Evolutionary conservation across 805 yeast genomes (phyloP).

Genomic region (Pichia cabralensis): DNA sequence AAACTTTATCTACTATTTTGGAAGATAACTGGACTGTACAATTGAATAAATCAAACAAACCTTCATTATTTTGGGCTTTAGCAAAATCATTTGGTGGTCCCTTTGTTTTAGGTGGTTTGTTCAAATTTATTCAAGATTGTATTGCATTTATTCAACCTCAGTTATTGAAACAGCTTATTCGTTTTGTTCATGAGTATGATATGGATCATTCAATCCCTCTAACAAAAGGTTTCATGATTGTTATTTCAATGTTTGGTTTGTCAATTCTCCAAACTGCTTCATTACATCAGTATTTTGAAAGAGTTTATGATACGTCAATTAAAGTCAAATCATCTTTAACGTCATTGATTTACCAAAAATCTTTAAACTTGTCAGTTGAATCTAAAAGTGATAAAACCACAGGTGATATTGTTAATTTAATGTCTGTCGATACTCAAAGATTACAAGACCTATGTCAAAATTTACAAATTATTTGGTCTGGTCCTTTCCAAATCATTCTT

Average conservation of each 20-base stretch:
- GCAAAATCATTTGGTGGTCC: constrained; percentile 63
- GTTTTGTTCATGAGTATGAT: constrained; percentile 43
- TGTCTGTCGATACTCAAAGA: constrained; percentile 91
- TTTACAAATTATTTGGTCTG: constrained; percentile 80
- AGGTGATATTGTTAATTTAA: constrained; percentile 88
- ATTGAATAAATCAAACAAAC: constrained; percentile 22
- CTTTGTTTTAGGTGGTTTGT: constrained; percentile 61
- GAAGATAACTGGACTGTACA: constrained; percentile 54
- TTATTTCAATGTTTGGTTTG: constrained; percentile 61
- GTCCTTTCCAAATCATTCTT: constrained; percentile 77
- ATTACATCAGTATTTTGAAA: constrained; percentile 70
- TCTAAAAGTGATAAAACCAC: constrained; percentile 63
- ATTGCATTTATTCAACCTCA: constrained; percentile 86
- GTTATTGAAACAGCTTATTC: constrained; percentile 55
- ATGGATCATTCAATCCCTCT: constrained; percentile 45
- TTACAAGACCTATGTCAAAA: constrained; percentile 74
- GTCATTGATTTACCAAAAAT: constrained; percentile 56
- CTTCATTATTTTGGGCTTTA: constrained; percentile 37
- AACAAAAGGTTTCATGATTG: constrained; percentile 67
- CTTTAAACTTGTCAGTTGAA: constrained; percentile 61
- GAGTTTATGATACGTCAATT: constrained; percentile 70
- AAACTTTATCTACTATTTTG: constrained; percentile 38
- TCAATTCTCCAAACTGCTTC: constrained; percentile 71
- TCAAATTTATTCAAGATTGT: constrained; percentile 66
- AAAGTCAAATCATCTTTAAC: constrained; percentile 61